Conservation (phyloP, 2,329 filamentous ascomycete species). For the Rutstroemia sp. region DNA sequence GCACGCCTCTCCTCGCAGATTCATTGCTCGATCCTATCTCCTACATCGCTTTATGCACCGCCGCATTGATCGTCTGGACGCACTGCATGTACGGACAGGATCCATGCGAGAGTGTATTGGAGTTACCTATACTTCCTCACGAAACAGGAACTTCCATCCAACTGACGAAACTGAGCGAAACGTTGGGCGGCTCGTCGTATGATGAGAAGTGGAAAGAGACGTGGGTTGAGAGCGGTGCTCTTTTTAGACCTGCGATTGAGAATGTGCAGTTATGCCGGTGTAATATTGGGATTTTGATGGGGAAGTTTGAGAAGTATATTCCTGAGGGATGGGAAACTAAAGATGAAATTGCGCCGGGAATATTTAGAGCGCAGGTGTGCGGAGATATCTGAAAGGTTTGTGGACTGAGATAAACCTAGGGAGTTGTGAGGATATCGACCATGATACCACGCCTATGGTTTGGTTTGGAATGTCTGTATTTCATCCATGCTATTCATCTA, state of each 20-base stretch:
- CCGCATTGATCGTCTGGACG: constrained; percentile 31
- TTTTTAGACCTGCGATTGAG: constrained; percentile 20
- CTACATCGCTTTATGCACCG: constrained; percentile 29
- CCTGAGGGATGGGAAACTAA: constrained; percentile 15
- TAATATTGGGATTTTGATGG: constrained; percentile 17
- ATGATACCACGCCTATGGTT: too few relatives aligned
- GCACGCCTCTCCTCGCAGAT: neutral
- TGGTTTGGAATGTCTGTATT: too few relatives aligned
- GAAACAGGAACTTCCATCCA: constrained; percentile 17
- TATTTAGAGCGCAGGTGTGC: constrained; percentile 5
- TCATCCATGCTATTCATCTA: too few relatives aligned
- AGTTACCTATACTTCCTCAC: neutral
- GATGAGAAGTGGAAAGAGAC: constrained; percentile 14
- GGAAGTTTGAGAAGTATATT: constrained; percentile 11
- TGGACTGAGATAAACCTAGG: neutral
- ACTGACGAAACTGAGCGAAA: constrained; percentile 20
- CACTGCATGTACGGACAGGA: constrained; percentile 29
- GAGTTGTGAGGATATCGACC: too few relatives aligned
- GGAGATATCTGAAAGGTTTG: neutral
- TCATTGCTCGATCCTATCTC: constrained; percentile 29
- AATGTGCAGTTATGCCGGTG: constrained; percentile 30
- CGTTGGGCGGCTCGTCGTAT: neutral
- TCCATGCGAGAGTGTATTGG: constrained; percentile 19
- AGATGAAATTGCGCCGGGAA: constrained; percentile 14
- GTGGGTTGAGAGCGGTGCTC: constrained; percentile 18